Evolutionary conservation across 441 rosid species (phyloP), one percentile per base, ranked within the genome.

Genomic region (Jatropha multifida): DNA sequence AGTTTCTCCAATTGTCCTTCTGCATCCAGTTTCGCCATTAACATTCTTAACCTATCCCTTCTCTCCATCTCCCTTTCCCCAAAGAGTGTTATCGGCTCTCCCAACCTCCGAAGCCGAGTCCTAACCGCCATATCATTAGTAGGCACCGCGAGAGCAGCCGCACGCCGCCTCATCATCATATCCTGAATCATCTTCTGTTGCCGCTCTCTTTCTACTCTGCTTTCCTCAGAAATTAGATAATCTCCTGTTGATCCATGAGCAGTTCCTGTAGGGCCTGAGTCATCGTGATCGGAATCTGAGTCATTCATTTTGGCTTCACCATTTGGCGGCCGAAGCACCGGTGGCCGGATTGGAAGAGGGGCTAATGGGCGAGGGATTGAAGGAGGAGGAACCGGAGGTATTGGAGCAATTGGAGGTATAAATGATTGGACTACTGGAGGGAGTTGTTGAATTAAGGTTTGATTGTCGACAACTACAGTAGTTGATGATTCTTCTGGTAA

Each of bases 1-100:
- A 93, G 83, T 78, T 82, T 95, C 82, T 90, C 98, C 78, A 92
- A 81, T 71, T 95, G 92, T 54, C 95, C 98, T 54, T 86, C 94
- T 0, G 92, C 76, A 80, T 92, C 96, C 73, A 93, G 84, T 87
- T 86, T 89, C 11, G 89, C 97, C 99, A 95, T 88, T 75, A 93
- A 86, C 88, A 82, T 87, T 52, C 94, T 82, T 85, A 95, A 66
- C 79, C 98, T 88, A 75, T 94, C 96, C 44, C 98, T 87, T 68
- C 99, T 90, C 85, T 95, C 98, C 98, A 95, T 95, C 81, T 93
- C 98, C 72, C 88, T 77, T 77, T 95, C 97, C 76, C 99, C 98
- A 78, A 95, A 95, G 41, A 92, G 87, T 13, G 99, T 95, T 74
- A 95, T 86, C 38, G 99, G 97, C 79, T 93, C 95, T 52, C 93